These are phyloP conservation scores for Mariannaea sp. DNA, from an alignment of 2,329 filamentous ascomycete genomes.

Conservation along the genomic window DNA sequence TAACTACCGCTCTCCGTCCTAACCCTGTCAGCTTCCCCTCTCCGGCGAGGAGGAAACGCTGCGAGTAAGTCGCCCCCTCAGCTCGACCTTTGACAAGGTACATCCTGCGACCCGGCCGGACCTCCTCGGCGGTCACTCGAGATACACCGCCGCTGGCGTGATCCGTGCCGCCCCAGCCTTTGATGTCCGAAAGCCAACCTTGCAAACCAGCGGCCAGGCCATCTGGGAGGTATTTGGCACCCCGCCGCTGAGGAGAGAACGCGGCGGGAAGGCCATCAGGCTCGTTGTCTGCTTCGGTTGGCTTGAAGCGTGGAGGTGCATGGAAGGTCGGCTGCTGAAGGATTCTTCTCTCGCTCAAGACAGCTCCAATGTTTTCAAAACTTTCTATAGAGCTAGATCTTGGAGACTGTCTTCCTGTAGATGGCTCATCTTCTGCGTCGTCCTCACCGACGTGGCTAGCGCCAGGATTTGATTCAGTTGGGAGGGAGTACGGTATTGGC, in stretches of 20 bases:
- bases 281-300: constrained; percentile 32
- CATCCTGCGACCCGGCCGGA: constrained; percentile 43
- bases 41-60: constrained; percentile 44
- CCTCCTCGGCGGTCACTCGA: constrained; percentile 39
- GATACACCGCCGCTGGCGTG: constrained; percentile 23
- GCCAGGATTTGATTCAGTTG: constrained; percentile 1
- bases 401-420: constrained; percentile 11
- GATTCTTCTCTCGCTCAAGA: constrained; percentile 25
- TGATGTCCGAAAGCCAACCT: constrained; percentile 49
- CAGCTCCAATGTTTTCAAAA: constrained; percentile 14
- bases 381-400: constrained; percentile 22
- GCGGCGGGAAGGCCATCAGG: constrained; percentile 33
- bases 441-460: neutral
- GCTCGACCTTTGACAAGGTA: constrained; percentile 39
- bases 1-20: constrained; percentile 37
- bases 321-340: constrained; percentile 46
- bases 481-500: constrained; percentile 25
- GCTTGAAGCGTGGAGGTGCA: constrained; percentile 48
- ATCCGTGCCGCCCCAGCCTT: constrained; percentile 39
- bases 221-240: constrained; percentile 43
- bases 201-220: constrained; percentile 48
- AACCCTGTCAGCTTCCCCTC: constrained; percentile 46
- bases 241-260: constrained; percentile 46
- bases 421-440: constrained; percentile 1
- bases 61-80: neutral